Conservation (phyloP, 2,329 filamentous ascomycete species). For the Ophiostoma pallidulum region DNA sequence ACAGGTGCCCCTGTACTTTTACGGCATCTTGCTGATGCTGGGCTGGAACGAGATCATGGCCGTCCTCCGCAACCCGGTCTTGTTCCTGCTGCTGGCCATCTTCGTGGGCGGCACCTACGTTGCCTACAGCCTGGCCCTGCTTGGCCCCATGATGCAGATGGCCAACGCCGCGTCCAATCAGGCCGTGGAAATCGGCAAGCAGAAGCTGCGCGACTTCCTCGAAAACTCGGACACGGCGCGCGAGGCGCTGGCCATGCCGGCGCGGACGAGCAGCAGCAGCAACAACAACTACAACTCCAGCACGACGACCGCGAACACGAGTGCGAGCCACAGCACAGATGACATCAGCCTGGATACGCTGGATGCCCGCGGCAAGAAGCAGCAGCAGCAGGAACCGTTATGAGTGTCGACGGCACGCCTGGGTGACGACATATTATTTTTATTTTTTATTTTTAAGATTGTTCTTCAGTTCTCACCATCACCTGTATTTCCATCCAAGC, state of each 20-base stretch:
- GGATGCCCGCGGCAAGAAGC: constrained; percentile 50
- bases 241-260: constrained; percentile 70
- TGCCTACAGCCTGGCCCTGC: constrained; percentile 87
- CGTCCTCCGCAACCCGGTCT: constrained; percentile 25
- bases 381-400: constrained; percentile 28
- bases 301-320: no score
- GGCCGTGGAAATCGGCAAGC: constrained; percentile 83
- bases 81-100: constrained; percentile 64
- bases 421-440: constrained; percentile 48
- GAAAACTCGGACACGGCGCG: constrained; percentile 78
- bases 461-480: background rate
- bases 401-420: constrained; percentile 24
- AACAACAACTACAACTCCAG: no score
- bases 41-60: constrained; percentile 99
- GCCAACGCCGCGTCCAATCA: constrained; percentile 78
- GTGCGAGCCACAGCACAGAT: constrained; percentile 28
- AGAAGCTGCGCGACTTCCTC: constrained; percentile 81
- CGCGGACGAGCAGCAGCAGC: constrained; percentile 20
- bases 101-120: constrained; percentile 70
- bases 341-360: constrained; percentile 50
- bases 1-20: constrained; percentile 92
- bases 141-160: constrained; percentile 95
- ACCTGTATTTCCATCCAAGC: no score
- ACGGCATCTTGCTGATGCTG: constrained; percentile 74
- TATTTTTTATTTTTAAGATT: constrained; percentile 1